Base-by-base conservation (phyloP, 1,284 basidiomycete species). In the Tylopilus sp. region DNA sequence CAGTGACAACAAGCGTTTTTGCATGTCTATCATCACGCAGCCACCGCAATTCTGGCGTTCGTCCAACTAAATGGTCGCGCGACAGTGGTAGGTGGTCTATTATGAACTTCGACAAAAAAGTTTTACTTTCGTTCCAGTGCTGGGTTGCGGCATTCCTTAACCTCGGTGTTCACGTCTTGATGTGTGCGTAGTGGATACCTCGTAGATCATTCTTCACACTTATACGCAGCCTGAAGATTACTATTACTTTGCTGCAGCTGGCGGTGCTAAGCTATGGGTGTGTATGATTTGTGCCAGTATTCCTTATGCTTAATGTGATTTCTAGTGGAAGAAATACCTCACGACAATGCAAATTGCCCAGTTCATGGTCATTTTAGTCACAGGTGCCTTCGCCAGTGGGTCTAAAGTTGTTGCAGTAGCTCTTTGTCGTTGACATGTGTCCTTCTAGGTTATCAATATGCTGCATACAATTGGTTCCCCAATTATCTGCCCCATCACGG, bases 11-110 rank as follows among this genome's bases (percentile, higher is more conserved):
- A 10, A 96, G 94, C 92, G 64, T 98, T 98, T 84, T 85, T 99
- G 72, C 97, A 99, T 81, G 96, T 98, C 72, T 98, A 97, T 86
- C 97, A 98, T 80, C 97, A 98, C 84, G 94, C 96, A 65, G 96
- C 96, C 13, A 98, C 96, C 60, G 96, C 95, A 60, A 81, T 97
- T 61, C 87, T 99, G 66, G 98, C 96, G 83, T 98, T 91, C 80
- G 93, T 94, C 63, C 96, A 98, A 82, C 87, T 99, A 69, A 92
- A 97, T 74, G 95, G 95, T 74, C 87, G 88, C 78, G 95, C 95
- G 58, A 93, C 92, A 69, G 91, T 95, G 71, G 94, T 94, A 78
- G 69, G 89, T 78, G 36, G 47, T 56, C 58, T 51, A 16, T 47
- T 6, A 47, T 32, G 13, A 29, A 56, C 24, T 4, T 60, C 38